These are phyloP conservation scores for Russula emetica DNA, from an alignment of 768 basidiomycete species.

Conservation along the genomic window DNA sequence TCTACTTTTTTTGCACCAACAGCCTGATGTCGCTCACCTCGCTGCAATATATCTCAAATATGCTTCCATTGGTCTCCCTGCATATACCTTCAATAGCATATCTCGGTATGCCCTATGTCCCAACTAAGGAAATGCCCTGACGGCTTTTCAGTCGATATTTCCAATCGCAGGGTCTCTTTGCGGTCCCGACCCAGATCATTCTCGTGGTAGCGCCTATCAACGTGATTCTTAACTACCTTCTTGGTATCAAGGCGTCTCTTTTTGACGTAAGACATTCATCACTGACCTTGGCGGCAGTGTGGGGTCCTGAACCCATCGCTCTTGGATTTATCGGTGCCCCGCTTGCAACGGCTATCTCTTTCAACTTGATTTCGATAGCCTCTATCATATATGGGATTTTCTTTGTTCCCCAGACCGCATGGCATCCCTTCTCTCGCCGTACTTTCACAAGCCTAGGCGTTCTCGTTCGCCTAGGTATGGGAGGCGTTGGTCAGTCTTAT, in stretches of 20 bases:
- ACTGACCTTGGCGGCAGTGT: slow-evolving; percentile 44
- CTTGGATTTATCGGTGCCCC: slow-evolving; percentile 93
- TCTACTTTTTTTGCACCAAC: slow-evolving; percentile 70
- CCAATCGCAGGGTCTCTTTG: slow-evolving; percentile 83
- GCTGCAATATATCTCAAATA: slow-evolving; percentile 76
- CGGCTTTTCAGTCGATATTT: slow-evolving; percentile 54
- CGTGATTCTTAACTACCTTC: slow-evolving; percentile 71
- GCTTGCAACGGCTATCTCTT: slow-evolving; percentile 80
- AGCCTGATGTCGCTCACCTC: slow-evolving; percentile 75
- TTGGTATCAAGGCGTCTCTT: slow-evolving; percentile 50
- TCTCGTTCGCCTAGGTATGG: slow-evolving; percentile 70
- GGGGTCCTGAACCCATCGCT: slow-evolving; percentile 74
- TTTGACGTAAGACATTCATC: not conserved
- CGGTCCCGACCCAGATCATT: slow-evolving; percentile 79
- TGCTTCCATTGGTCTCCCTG: slow-evolving; percentile 75
- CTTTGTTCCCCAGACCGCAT: slow-evolving; percentile 67
- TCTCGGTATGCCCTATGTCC: slow-evolving; percentile 39
- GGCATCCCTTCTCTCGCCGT: slow-evolving; percentile 66
- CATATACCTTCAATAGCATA: slow-evolving; percentile 55
- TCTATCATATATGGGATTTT: slow-evolving; percentile 62
- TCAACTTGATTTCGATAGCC: slow-evolving; percentile 71
- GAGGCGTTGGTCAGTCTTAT: slow-evolving; percentile 59
- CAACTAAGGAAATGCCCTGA: not conserved
- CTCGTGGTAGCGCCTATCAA: slow-evolving; percentile 84
- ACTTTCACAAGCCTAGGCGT: slow-evolving; percentile 66